A percentile compares a stretch with the other conserved stretches of the same genome.
phyloP scores from a whole-genome alignment of 441 rosid species.

The Populus hybrid region DNA sequence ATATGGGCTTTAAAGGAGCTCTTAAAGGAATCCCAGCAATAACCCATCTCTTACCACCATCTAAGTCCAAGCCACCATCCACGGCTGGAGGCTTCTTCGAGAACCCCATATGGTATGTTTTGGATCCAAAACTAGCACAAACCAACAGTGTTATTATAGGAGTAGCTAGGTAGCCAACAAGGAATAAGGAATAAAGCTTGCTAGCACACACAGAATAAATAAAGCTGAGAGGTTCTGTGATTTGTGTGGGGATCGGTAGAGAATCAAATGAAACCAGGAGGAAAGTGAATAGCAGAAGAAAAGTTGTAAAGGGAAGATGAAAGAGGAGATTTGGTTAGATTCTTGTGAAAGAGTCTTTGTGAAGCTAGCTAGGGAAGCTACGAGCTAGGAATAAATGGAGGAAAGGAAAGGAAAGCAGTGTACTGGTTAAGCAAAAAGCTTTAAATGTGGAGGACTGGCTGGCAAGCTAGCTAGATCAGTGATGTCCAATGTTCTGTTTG shows the following conservation, averaged over 20 bases:
- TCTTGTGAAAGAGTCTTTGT: neutral
- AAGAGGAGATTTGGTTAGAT: neutral
- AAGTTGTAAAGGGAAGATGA: conserved; percentile 7
- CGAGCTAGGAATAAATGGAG: neutral
- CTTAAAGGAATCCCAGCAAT: conserved; percentile 66
- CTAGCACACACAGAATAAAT: conserved; percentile 6
- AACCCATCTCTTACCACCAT: conserved; percentile 50
- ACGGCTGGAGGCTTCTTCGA: conserved; percentile 47
- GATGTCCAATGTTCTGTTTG: conserved; percentile 26
- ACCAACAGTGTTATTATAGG: neutral
- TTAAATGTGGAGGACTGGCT: conserved; percentile 9
- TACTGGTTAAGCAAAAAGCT: neutral
- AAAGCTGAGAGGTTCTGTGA: conserved; percentile 27
- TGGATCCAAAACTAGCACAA: conserved; percentile 11
- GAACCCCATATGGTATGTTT: conserved; percentile 42
- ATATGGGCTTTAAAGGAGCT: conserved; percentile 60
- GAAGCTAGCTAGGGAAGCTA: neutral
- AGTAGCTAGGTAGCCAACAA: neutral
- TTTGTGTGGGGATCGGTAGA: conserved; percentile 21
- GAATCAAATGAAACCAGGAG: conserved; percentile 47
- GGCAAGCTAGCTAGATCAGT: neutral
- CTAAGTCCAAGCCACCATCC: conserved; percentile 55
- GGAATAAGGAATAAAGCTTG: conserved; percentile 37
- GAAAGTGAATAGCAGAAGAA: conserved; percentile 31
- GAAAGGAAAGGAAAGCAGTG: neutral